Percentiles rank a stretch among this genome's conserved stretches.
phyloP scores from a whole-genome alignment of 345 rosid genomes.

The Boechera retrofracta region DNA sequence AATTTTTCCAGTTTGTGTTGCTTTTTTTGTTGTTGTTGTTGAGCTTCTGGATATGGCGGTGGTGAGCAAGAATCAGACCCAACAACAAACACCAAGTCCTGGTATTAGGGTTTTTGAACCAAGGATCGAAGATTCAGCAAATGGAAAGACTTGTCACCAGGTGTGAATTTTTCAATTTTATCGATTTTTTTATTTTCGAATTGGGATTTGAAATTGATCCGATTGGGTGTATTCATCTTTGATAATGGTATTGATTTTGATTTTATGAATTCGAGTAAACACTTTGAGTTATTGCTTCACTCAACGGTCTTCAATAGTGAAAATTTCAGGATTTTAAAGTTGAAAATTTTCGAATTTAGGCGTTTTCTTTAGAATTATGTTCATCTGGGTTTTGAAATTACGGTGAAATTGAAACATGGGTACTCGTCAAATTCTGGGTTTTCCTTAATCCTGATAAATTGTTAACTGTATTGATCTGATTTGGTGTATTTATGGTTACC shows the following conservation, averaged over 20 bases:
- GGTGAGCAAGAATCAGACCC: conserved; percentile 19
- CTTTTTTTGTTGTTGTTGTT: background rate
- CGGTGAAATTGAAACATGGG: background rate
- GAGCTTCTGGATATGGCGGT: conserved; percentile 26
- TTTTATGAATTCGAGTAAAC: background rate
- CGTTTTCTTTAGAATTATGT: background rate
- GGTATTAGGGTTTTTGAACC: conserved; percentile 50
- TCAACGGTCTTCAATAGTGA: background rate
- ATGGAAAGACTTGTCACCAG: conserved; percentile 75
- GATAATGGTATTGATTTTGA: background rate
- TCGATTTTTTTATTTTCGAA: background rate
- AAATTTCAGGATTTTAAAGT: background rate
- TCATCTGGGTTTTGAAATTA: background rate
- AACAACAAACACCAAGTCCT: conserved; percentile 47
- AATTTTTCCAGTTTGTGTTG: background rate
- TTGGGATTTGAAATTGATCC: background rate
- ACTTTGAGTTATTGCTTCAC: background rate
- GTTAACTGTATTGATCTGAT: background rate
- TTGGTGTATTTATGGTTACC: background rate
- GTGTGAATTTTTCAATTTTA: conserved; percentile 32
- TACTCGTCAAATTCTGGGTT: background rate
- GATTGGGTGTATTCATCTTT: background rate
- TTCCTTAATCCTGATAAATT: background rate
- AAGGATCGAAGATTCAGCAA: conserved; percentile 49
- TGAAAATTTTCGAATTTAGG: background rate